Evolutionary conservation across 495 filamentous ascomycete species (phyloP), one percentile per base, ranked within the genome.

Genomic region (Penicillium nucicola): DNA sequence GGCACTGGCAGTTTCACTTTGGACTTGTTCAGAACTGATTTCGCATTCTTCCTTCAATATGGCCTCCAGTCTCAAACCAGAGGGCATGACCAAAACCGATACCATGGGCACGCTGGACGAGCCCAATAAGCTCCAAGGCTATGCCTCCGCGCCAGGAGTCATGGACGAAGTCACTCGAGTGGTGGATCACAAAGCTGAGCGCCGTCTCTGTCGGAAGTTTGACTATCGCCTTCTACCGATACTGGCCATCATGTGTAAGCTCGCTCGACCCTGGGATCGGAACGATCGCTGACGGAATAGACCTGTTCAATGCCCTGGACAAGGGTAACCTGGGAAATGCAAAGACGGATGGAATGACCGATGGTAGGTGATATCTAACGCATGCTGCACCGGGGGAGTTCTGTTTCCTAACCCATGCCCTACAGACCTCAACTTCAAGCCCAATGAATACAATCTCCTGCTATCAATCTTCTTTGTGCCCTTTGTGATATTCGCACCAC

Each of bases 391-490:
- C n/a, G n/a, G n/a, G n/a, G n/a, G n/a, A n/a, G n/a, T n/a, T n/a
- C 11, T 25, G 20, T 1, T 12, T 20, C 6, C 35, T 37, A 18
- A 47, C 31, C n/a, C 17, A 45, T 56, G n/a, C 7, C 4, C n/a
- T 18, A 35, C 48, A 79, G 83, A 72, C 22, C 60, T 85, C 14
- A 52, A 76, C 31, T 81, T 90, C 67, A 70, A 77, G 30, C 60
- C 68, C 1, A 78, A 81, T 47, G 78, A 89, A 54, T 90, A 90
- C 68, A 89, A 88, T 60, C 77, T 82, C 17, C 77, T 89, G 11
- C 67, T 90, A 14, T 80, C 77, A 17, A 83, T 90, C 53, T 91
- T 91, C 71, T 90, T 85, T 62, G 70, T 90, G n/a, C 88, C 87
- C 7, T 90, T 87, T 58, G 84, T 89, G 39, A 60, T 89, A 13